These are phyloP conservation scores for Lippia alba DNA, from an alignment of 305 asterid genomes.

Conservation along the genomic window DNA sequence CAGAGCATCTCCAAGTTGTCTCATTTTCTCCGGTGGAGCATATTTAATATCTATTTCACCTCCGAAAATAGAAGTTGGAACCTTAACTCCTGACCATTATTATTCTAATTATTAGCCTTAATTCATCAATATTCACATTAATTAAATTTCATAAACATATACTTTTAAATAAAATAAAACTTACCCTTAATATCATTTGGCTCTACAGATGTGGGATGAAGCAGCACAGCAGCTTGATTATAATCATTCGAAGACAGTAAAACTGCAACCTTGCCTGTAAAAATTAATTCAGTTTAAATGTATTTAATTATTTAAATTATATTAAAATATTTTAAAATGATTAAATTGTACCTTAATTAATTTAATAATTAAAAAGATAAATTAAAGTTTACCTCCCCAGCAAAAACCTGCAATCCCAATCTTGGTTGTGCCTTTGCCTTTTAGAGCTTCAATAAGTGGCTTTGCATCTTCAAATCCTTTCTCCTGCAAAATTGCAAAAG, in stretches of 20 bases:
- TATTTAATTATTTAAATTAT: neutral
- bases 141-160: no score
- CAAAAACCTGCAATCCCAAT: no score
- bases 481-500: neutral
- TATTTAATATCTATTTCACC: conserved; percentile 20
- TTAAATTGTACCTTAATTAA: no score
- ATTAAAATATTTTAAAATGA: no score
- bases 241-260: conserved; percentile 51
- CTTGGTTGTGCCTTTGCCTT: no score
- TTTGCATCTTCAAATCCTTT: no score
- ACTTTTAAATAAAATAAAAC: neutral
- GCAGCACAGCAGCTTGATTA: conserved; percentile 61
- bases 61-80: no score
- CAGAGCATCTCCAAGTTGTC: conserved; percentile 18
- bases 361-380: neutral
- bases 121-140: no score
- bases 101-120: no score
- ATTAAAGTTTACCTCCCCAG: no score
- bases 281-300: neutral
- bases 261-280: conserved; percentile 65
- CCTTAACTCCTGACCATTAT: no score
- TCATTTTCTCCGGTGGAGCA: conserved; percentile 47
- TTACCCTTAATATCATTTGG: conserved; percentile 63
- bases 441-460: no score
- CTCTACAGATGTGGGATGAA: conserved; percentile 62